These are phyloP conservation scores for Wickerhamiella qilinensis DNA, from an alignment of 805 yeast genomes.

Conservation along the genomic window DNA sequence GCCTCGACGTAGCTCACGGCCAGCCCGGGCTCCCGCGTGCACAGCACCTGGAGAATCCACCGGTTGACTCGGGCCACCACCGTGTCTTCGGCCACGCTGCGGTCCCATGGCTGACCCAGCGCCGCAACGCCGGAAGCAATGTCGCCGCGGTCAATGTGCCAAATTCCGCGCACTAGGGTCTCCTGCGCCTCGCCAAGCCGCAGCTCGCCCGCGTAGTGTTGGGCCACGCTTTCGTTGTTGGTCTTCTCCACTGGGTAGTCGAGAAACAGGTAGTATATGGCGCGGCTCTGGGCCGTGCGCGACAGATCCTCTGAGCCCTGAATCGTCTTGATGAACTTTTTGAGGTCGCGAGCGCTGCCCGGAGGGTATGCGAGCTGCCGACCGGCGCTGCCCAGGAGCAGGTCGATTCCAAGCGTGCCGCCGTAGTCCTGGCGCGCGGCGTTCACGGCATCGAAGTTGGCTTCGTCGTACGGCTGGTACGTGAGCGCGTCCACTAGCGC, in stretches of 20 bases:
- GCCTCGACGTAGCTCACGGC: constrained; percentile 1
- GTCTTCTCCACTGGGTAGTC: constrained; percentile 1
- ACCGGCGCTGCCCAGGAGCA: not conserved
- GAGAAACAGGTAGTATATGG: not conserved
- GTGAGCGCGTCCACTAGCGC: constrained; percentile 1
- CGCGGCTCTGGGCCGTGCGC: not conserved
- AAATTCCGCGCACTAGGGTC: constrained; percentile 3
- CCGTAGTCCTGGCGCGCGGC: not conserved
- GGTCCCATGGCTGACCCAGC: constrained; percentile 3
- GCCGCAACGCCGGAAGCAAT: not conserved
- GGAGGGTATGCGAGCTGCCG: constrained; percentile 2
- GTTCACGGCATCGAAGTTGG: not conserved
- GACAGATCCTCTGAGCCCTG: not conserved
- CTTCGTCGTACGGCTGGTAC: not conserved
- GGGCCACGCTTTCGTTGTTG: not conserved
- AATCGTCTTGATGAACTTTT: not conserved
- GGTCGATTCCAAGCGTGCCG: not conserved
- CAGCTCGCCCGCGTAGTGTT: constrained; percentile 3
- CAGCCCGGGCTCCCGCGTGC: constrained; percentile 1
- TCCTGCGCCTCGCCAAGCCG: constrained; percentile 2
- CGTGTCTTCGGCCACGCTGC: not conserved
- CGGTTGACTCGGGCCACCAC: not conserved
- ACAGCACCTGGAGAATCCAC: constrained; percentile 1
- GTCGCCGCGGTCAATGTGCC: constrained; percentile 2
- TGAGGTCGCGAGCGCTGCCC: not conserved